These are phyloP conservation scores for Adansonia rubrostipa DNA, from an alignment of 441 rosid species.

Conservation along the genomic window DNA sequence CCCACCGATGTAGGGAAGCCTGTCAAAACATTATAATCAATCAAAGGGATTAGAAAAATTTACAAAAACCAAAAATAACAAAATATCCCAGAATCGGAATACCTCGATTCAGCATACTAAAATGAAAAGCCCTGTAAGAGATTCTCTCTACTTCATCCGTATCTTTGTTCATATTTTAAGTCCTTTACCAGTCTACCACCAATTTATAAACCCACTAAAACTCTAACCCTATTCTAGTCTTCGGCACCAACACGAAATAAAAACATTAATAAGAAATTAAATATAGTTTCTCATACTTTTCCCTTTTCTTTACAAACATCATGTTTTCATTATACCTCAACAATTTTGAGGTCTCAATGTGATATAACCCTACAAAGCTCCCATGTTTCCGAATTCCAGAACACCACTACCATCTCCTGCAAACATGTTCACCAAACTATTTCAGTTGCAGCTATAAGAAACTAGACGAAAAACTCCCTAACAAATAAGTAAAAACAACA, in stretches of 20 bases:
- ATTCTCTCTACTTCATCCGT: slow-evolving; percentile 25
- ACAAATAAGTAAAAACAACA: background rate
- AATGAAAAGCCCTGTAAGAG: background rate
- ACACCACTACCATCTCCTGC: slow-evolving; percentile 38
- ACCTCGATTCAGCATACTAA: background rate
- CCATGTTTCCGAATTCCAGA: slow-evolving; percentile 20
- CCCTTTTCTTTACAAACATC: background rate
- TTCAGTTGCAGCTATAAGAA: background rate
- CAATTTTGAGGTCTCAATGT: slow-evolving; percentile 29
- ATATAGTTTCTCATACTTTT: slow-evolving; percentile 23
- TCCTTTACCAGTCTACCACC: slow-evolving; percentile 22
- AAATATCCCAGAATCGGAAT: no score
- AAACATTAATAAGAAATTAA: slow-evolving; percentile 18
- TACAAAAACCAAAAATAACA: background rate
- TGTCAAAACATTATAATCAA: slow-evolving; percentile 39
- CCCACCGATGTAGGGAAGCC: slow-evolving; percentile 48
- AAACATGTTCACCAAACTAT: slow-evolving; percentile 25
- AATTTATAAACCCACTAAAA: slow-evolving; percentile 13
- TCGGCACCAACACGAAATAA: slow-evolving; percentile 11
- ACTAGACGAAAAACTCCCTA: background rate
- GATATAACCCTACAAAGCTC: slow-evolving; percentile 23
- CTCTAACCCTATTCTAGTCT: slow-evolving; percentile 19
- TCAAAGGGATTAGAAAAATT: slow-evolving; percentile 28
- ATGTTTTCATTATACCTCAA: slow-evolving; percentile 36
- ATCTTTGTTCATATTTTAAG: slow-evolving; percentile 34